phyloP scores from a whole-genome alignment of 78 protist species.

The Isochrysis galbana region DNA sequence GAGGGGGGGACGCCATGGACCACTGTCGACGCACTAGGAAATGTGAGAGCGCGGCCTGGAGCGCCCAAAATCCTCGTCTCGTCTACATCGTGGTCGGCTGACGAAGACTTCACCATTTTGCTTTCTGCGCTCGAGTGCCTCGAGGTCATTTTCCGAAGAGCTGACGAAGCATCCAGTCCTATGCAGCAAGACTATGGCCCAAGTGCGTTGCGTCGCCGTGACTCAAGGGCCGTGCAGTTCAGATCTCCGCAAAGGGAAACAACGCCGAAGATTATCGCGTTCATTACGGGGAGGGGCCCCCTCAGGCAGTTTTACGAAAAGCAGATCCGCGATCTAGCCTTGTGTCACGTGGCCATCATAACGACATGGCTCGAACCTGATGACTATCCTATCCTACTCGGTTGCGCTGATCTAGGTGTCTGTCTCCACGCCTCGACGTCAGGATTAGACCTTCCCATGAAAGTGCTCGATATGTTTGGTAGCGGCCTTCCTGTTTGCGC shows the following conservation, averaged over 20 bases:
- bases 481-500: conserved; percentile 88
- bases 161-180: too few species aligned
- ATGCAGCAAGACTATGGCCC: too few species aligned
- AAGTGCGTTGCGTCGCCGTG: too few species aligned
- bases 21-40: neutral
- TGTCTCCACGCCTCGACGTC: conserved; percentile 87
- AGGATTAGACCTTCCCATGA: conserved; percentile 97
- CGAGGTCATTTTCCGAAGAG: too few species aligned
- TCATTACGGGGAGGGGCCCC: conserved; percentile 31
- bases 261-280: neutral
- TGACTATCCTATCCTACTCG: conserved; percentile 52
- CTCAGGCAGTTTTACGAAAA: neutral
- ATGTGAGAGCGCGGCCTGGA: neutral
- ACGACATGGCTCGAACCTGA: conserved; percentile 35
- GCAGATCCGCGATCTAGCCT: neutral
- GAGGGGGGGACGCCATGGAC: conserved; percentile 7
- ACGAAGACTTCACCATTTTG: conserved; percentile 94
- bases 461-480: conserved; percentile 95
- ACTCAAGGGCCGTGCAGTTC: too few species aligned
- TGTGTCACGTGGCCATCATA: neutral
- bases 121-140: too few species aligned
- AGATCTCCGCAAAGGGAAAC: too few species aligned
- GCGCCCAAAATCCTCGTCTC: conserved; percentile 51
- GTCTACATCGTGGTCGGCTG: conserved; percentile 85
- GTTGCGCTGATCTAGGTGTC: conserved; percentile 83